These are phyloP conservation scores for Hypoxylon cercidicola DNA, from an alignment of 495 filamentous ascomycete genomes.

Conservation along the genomic window DNA sequence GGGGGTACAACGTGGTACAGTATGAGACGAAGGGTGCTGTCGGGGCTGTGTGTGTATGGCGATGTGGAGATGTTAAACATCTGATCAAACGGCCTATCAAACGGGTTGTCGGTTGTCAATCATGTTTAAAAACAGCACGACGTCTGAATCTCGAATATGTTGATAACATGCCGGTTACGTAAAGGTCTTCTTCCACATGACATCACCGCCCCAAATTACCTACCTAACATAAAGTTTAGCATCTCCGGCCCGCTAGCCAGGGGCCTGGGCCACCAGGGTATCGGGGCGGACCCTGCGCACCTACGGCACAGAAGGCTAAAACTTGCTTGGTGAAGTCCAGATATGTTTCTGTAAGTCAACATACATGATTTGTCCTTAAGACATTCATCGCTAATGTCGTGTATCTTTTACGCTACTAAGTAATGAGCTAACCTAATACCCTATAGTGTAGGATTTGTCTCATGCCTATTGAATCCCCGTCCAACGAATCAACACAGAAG, in stretches of 20 bases:
- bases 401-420: not conserved
- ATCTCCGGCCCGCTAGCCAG: not conserved
- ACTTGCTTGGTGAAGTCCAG: too few species aligned
- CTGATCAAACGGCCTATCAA: slow-evolving; percentile 1
- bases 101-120: not conserved
- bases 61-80: slow-evolving; percentile 11
- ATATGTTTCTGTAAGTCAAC: not conserved
- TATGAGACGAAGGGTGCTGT: not conserved
- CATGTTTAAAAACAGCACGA: not conserved
- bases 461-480: not conserved
- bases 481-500: slow-evolving; percentile 5
- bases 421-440: not conserved
- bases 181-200: not conserved
- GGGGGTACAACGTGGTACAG: slow-evolving; percentile 12
- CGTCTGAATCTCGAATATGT: too few species aligned
- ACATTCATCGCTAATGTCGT: not conserved
- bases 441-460: not conserved
- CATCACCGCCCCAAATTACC: not conserved
- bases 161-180: not conserved
- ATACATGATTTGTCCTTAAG: not conserved
- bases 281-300: not conserved
- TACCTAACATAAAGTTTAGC: not conserved
- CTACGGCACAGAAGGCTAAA: too few species aligned
- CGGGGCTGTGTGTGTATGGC: not conserved
- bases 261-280: not conserved